These are phyloP conservation scores for Phaffomyces antillensis DNA, from an alignment of 805 yeast genomes.

Conservation along the genomic window DNA sequence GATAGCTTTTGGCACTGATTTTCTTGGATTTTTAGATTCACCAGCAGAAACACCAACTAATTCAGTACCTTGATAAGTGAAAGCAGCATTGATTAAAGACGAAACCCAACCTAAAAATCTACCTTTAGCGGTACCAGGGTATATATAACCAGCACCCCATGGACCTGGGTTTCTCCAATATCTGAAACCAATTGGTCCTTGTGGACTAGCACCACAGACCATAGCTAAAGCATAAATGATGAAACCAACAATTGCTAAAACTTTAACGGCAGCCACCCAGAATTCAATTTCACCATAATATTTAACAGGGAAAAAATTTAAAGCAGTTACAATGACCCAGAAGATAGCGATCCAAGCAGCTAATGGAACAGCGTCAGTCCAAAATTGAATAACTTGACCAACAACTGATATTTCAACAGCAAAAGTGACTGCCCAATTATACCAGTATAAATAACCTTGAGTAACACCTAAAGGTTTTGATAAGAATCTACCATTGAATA, in stretches of 20 bases:
- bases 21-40: conserved; percentile 57
- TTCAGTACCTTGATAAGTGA: conserved; percentile 77
- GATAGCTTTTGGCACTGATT: conserved; percentile 52
- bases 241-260: conserved; percentile 64
- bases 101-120: conserved; percentile 65
- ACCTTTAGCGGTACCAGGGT: conserved; percentile 41
- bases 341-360: conserved; percentile 70
- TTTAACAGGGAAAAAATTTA: conserved; percentile 61
- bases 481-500: conserved; percentile 58
- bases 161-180: conserved; percentile 80
- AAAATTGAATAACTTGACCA: conserved; percentile 56
- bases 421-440: conserved; percentile 71
- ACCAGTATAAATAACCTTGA: conserved; percentile 70
- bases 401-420: conserved; percentile 69
- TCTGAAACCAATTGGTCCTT: conserved; percentile 71
- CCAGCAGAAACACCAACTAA: conserved; percentile 71
- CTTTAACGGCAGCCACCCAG: conserved; percentile 64
- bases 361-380: conserved; percentile 64
- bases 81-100: conserved; percentile 64
- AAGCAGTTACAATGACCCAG: conserved; percentile 46
- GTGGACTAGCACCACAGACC: conserved; percentile 66
- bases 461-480: conserved; percentile 68
- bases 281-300: conserved; percentile 71
- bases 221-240: conserved; percentile 58
- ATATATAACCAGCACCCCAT: conserved; percentile 59